Conservation (phyloP, 2,329 filamentous ascomycete species). For the Sclerotiophoma versabilis region DNA sequence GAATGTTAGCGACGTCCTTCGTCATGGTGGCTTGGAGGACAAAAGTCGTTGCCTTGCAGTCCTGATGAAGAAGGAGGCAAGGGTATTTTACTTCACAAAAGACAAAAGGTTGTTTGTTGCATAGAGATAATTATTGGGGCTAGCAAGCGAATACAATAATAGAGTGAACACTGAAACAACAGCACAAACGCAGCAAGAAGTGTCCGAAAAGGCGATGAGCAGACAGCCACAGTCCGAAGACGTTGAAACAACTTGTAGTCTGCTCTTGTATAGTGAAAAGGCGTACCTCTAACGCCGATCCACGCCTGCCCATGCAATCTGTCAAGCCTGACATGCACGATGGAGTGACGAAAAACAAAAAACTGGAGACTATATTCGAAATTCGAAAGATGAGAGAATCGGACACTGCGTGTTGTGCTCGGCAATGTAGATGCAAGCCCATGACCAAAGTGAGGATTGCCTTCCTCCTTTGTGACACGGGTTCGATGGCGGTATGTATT, state of each 20-base stretch:
- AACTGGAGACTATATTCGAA: no score
- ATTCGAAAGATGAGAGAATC: neutral
- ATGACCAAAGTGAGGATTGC: conserved; percentile 1
- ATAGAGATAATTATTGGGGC: conserved; percentile 13
- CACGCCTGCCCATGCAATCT: conserved; percentile 20
- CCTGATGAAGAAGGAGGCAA: neutral
- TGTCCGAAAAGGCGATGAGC: neutral
- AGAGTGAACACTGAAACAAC: conserved; percentile 7
- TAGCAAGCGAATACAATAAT: conserved; percentile 10
- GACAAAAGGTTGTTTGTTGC: neutral
- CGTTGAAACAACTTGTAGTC: neutral
- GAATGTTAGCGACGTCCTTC: neutral
- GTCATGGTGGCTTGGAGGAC: conserved; percentile 1
- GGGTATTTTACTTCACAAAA: neutral
- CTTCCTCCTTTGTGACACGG: conserved; percentile 2
- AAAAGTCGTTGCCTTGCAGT: neutral
- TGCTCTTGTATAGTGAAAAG: neutral
- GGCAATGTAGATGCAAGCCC: neutral
- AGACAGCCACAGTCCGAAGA: neutral
- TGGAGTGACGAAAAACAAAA: neutral
- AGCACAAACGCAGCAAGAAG: conserved; percentile 1
- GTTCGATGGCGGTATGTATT: conserved; percentile 7
- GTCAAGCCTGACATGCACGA: conserved; percentile 16
- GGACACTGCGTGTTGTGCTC: neutral
- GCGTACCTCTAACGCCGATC: conserved; percentile 9